Conservation (phyloP, 257 asterid genomes). For the Nicotiana tabacum region DNA sequence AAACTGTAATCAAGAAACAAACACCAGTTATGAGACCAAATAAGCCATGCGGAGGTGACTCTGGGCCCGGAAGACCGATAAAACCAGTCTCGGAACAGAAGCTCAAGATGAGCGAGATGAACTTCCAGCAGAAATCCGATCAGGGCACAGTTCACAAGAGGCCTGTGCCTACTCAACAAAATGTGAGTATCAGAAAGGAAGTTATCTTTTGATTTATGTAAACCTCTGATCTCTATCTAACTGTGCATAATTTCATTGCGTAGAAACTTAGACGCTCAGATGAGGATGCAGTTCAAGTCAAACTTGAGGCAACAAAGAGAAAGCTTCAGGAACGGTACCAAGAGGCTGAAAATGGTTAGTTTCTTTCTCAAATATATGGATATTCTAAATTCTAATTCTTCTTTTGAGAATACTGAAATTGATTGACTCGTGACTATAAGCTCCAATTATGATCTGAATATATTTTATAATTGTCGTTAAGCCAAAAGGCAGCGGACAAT, state of each 20-base stretch:
- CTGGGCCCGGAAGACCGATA: slow-evolving; percentile 43
- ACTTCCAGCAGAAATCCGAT: slow-evolving; percentile 38
- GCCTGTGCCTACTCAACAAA: slow-evolving; percentile 42
- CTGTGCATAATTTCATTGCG: background rate
- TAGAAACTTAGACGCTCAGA: slow-evolving; percentile 37
- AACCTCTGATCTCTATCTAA: background rate
- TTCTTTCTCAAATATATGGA: background rate
- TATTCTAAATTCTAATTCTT: too few relatives aligned
- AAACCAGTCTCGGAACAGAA: slow-evolving; percentile 40
- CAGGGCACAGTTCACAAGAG: slow-evolving; percentile 38
- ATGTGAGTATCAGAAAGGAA: slow-evolving; percentile 31
- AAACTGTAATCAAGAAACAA: slow-evolving; percentile 40
- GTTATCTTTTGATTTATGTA: background rate
- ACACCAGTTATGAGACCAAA: slow-evolving; percentile 34
- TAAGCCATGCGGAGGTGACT: slow-evolving; percentile 28
- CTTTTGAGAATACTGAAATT: background rate
- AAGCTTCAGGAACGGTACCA: slow-evolving; percentile 91
- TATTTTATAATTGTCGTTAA: slow-evolving; percentile 20
- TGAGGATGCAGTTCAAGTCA: slow-evolving; percentile 42
- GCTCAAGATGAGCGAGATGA: slow-evolving; percentile 25
- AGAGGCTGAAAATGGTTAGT: slow-evolving; percentile 86
- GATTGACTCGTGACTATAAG: background rate
- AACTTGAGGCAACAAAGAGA: slow-evolving; percentile 79
- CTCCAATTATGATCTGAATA: background rate
- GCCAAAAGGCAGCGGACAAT: slow-evolving; percentile 81